These are phyloP conservation scores for Pythium pyrilobum DNA, from an alignment of 352 stramenopile genomes.

Conservation along the genomic window DNA sequence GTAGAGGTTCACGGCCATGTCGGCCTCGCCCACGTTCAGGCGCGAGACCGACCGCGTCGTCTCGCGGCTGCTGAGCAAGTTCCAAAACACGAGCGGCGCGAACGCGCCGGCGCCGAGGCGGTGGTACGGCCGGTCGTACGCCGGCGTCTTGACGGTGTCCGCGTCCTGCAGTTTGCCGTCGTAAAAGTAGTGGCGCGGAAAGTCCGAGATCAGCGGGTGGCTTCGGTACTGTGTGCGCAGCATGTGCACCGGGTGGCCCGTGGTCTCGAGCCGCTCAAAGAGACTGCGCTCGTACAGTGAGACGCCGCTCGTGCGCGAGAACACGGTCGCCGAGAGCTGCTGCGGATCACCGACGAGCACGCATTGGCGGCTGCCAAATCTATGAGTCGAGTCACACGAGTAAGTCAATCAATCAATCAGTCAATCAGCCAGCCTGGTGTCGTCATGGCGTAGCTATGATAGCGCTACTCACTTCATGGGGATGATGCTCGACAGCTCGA, in stretches of 20 bases:
- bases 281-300: slow-evolving; percentile 90
- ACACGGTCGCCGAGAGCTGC: slow-evolving; percentile 91
- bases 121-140: slow-evolving; percentile 78
- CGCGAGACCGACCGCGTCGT: slow-evolving; percentile 73
- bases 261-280: slow-evolving; percentile 89
- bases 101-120: slow-evolving; percentile 59
- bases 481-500: slow-evolving; percentile 86
- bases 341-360: slow-evolving; percentile 92
- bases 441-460: too few relatives aligned
- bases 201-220: slow-evolving; percentile 79
- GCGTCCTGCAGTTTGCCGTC: slow-evolving; percentile 78
- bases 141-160: slow-evolving; percentile 60
- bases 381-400: slow-evolving; percentile 17
- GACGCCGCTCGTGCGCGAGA: slow-evolving; percentile 79
- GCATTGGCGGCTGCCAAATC: slow-evolving; percentile 86
- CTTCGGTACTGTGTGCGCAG: slow-evolving; percentile 85
- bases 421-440: too few relatives aligned
- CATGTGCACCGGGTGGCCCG: slow-evolving; percentile 87
- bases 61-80: slow-evolving; percentile 75
- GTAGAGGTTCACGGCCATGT: slow-evolving; percentile 86
- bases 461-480: slow-evolving; percentile 71
- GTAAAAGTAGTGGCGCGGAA: slow-evolving; percentile 85
- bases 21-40: slow-evolving; percentile 72
- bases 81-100: slow-evolving; percentile 82
- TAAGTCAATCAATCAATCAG: background rate